Percentiles rank a stretch among this genome's conserved stretches.
phyloP scores from a whole-genome alignment of 2,329 filamentous ascomycete genomes.

The Ceratocystis lukuohia region DNA sequence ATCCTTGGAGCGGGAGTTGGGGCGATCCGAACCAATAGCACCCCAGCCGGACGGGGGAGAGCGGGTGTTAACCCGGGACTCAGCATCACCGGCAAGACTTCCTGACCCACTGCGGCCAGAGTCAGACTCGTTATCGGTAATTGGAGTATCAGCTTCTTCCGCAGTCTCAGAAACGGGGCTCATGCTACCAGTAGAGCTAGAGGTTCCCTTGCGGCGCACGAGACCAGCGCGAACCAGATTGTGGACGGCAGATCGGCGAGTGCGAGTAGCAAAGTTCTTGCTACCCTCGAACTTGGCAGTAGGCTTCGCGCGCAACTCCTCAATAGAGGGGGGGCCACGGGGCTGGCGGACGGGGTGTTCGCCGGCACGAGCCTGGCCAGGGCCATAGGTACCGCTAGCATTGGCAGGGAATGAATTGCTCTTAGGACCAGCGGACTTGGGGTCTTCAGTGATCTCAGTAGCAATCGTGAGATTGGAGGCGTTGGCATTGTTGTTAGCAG shows the following conservation, averaged over 20 bases:
- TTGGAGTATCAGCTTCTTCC: conserved; percentile 51
- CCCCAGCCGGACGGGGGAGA: conserved; percentile 59
- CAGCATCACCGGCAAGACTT: conserved; percentile 62
- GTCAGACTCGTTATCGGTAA: conserved; percentile 62
- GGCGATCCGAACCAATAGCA: conserved; percentile 78
- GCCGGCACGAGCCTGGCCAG: conserved; percentile 81
- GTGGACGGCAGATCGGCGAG: conserved; percentile 80
- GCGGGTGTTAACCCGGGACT: conserved; percentile 54
- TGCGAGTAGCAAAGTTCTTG: conserved; percentile 91
- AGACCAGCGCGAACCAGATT: conserved; percentile 83
- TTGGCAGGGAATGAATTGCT: conserved; percentile 73
- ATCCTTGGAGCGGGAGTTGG: conserved; percentile 45
- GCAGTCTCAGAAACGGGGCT: conserved; percentile 77
- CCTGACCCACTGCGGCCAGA: conserved; percentile 60
- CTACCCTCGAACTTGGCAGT: conserved; percentile 90
- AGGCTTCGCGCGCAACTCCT: conserved; percentile 79
- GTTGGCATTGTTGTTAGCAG: conserved; percentile 32
- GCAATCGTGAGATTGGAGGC: conserved; percentile 37
- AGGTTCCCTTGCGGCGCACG: conserved; percentile 66
- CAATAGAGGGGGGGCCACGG: conserved; percentile 76
- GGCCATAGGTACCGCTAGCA: conserved; percentile 73
- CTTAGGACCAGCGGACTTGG: conserved; percentile 56
- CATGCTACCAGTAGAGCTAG: conserved; percentile 61
- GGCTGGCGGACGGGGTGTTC: conserved; percentile 92
- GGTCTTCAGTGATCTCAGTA: conserved; percentile 27